phyloP scores from a whole-genome alignment of 345 rosid species.

The Lepidium africanum region DNA sequence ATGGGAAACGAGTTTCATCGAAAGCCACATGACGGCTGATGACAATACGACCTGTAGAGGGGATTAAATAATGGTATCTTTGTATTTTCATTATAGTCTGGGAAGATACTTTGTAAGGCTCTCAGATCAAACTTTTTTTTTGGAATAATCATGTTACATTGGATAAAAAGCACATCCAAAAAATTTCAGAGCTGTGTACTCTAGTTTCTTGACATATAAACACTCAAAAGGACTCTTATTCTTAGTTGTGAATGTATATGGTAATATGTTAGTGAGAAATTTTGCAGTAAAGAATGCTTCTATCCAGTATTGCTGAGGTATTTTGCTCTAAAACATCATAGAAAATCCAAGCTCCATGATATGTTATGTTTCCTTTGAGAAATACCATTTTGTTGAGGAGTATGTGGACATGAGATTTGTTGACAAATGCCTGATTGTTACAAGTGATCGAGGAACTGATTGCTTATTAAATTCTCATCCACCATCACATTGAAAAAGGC shows the following conservation, averaged over 20 bases:
- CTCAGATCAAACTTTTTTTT: no score
- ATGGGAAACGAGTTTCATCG: background rate
- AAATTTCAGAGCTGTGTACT: background rate
- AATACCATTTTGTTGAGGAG: background rate
- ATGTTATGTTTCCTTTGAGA: background rate
- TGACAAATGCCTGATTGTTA: background rate
- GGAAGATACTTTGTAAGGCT: no score
- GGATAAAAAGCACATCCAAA: background rate
- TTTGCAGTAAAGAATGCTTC: background rate
- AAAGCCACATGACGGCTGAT: background rate
- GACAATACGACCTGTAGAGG: background rate
- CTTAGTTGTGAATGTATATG: fast-evolving
- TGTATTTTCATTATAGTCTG: no score
- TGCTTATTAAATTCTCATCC: background rate
- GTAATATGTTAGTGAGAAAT: background rate
- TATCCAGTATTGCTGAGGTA: background rate
- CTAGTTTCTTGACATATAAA: background rate
- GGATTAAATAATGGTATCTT: background rate
- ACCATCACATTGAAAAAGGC: background rate
- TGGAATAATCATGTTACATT: background rate
- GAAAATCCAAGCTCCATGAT: fast-evolving
- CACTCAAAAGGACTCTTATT: background rate
- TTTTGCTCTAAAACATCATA: background rate
- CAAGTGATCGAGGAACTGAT: background rate
- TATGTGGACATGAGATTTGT: fast-evolving